phyloP scores from a whole-genome alignment of 2,329 filamentous ascomycete species.

The Arthroderma uncinatum region DNA sequence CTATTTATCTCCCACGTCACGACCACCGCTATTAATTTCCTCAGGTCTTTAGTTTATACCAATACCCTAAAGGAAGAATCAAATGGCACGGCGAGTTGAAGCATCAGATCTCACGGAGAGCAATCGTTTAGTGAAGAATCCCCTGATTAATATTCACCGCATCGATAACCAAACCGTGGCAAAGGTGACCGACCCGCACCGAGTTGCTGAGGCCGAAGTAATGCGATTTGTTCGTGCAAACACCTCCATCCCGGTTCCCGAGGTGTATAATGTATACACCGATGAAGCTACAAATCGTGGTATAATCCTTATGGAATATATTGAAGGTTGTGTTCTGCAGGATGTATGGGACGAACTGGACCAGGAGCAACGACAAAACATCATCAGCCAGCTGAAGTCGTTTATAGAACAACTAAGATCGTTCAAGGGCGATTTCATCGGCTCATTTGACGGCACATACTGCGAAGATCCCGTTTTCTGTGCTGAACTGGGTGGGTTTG shows the following conservation, averaged over 20 bases:
- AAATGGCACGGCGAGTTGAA: slow-evolving; percentile 9
- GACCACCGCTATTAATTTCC: no score
- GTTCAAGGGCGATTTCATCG: slow-evolving; percentile 15
- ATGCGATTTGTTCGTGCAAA: slow-evolving; percentile 14
- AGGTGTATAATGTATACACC: slow-evolving; percentile 14
- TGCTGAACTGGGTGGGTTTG: slow-evolving; percentile 11
- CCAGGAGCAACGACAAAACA: slow-evolving; percentile 6
- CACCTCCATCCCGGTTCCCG: slow-evolving; percentile 16
- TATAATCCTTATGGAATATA: slow-evolving; percentile 16
- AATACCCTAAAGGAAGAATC: no score
- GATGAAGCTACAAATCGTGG: slow-evolving; percentile 9
- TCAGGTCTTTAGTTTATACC: no score
- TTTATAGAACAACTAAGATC: slow-evolving; percentile 14
- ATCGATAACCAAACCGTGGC: slow-evolving; percentile 25
- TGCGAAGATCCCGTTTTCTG: slow-evolving; percentile 15
- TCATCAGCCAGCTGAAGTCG: slow-evolving; percentile 11
- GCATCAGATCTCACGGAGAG: slow-evolving; percentile 7
- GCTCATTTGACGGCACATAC: slow-evolving; percentile 14
- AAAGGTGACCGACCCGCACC: slow-evolving; percentile 5
- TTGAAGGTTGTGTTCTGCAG: slow-evolving; percentile 11
- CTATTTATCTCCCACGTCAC: no score
- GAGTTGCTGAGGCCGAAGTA: slow-evolving; percentile 11
- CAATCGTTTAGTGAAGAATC: slow-evolving; percentile 4
- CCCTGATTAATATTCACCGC: slow-evolving; percentile 28
- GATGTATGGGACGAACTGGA: slow-evolving; percentile 12